Conservation (phyloP, 1,284 basidiomycete species). For the Golubevia sp. region DNA sequence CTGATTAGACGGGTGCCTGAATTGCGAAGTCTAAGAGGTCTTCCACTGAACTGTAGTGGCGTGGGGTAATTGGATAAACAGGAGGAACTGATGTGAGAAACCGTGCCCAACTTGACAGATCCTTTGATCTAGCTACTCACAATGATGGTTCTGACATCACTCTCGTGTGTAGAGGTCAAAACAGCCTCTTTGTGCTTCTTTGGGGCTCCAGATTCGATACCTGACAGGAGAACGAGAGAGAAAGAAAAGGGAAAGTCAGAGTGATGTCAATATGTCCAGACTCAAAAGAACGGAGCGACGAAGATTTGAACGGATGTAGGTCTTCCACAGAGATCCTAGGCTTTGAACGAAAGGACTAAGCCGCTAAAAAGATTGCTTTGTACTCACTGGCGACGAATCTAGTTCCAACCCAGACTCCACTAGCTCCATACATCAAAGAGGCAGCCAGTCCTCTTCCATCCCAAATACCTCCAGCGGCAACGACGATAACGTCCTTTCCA, state of each 20-base stretch:
- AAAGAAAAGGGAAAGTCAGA: too few relatives aligned
- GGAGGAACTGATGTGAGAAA: slow-evolving; percentile 2
- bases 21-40: slow-evolving; percentile 26
- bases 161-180: slow-evolving; percentile 47
- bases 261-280: too few relatives aligned
- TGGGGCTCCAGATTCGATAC: slow-evolving; percentile 44
- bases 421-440: slow-evolving; percentile 37
- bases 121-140: neutral
- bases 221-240: too few relatives aligned
- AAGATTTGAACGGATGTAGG: too few relatives aligned
- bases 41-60: slow-evolving; percentile 53
- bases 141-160: slow-evolving; percentile 17
- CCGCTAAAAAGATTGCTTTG: too few relatives aligned
- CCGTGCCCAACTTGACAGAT: neutral
- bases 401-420: slow-evolving; percentile 52
- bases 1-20: neutral
- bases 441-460: slow-evolving; percentile 45
- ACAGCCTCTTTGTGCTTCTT: slow-evolving; percentile 51
- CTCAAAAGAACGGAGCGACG: too few relatives aligned
- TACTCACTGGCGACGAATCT: slow-evolving; percentile 42
- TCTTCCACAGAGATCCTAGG: too few relatives aligned
- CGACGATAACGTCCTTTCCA: slow-evolving; percentile 41
- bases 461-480: slow-evolving; percentile 47
- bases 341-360: too few relatives aligned
- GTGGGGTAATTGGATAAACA: neutral